Percentiles rank a stretch among this genome's conserved stretches.
Evolutionary conservation across 306 rosid genomes (phyloP).

Genomic region (Cajanus cajan): DNA sequence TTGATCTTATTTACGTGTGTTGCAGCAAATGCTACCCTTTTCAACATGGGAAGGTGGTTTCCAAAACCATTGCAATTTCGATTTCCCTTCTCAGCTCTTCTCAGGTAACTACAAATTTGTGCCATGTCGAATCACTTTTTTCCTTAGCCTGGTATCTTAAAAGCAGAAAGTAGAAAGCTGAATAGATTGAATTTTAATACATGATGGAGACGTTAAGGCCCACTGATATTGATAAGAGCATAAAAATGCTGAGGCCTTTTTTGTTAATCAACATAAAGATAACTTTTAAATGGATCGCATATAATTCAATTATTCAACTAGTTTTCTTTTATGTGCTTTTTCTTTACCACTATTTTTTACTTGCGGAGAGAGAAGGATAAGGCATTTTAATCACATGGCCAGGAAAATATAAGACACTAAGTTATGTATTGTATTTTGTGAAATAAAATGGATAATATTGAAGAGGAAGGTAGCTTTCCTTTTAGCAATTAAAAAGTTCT

Average conservation of each 20-base stretch:
- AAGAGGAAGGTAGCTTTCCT: not conserved
- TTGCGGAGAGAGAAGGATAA: not conserved
- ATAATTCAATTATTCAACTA: constrained; percentile 25
- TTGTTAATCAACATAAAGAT: constrained; percentile 1
- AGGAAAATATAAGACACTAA: not conserved
- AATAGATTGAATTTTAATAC: constrained; percentile 28
- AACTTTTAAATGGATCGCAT: not conserved
- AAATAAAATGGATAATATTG: not conserved
- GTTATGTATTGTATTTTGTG: not conserved
- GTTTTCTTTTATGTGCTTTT: constrained; percentile 2
- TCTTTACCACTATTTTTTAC: not conserved
- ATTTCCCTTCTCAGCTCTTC: constrained; percentile 46
- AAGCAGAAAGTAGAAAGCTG: constrained; percentile 29
- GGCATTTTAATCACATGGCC: not conserved
- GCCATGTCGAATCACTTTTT: constrained; percentile 29
- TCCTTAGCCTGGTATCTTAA: constrained; percentile 23
- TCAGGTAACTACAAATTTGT: constrained; percentile 44
- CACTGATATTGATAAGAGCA: constrained; percentile 29
- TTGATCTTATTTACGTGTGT: not conserved
- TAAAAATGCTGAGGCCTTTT: constrained; percentile 14
- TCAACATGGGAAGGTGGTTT: constrained; percentile 63
- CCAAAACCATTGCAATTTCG: constrained; percentile 45
- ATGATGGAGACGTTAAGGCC: constrained; percentile 40
- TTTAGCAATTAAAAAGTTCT: not conserved
- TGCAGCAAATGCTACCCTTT: constrained; percentile 56